These are phyloP conservation scores for Ustilago trichophora DNA, from an alignment of 1,284 basidiomycete genomes.

Conservation along the genomic window DNA sequence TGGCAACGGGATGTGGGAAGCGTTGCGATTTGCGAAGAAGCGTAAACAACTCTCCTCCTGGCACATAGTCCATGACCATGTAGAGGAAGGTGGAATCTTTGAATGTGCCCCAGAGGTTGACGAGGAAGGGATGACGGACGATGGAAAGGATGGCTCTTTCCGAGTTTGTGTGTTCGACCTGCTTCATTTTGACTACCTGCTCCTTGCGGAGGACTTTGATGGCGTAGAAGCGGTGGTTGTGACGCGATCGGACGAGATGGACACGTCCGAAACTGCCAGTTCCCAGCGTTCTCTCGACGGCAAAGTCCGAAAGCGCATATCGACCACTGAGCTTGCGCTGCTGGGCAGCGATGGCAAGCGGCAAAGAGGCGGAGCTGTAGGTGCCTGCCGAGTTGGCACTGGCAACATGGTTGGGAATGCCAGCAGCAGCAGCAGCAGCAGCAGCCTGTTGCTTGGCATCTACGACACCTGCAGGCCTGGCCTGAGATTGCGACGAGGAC, in stretches of 20 bases:
- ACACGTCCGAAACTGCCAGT: slow-evolving; percentile 65
- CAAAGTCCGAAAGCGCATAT: slow-evolving; percentile 63
- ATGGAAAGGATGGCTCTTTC: slow-evolving; percentile 88
- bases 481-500: slow-evolving; percentile 3
- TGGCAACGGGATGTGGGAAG: slow-evolving; percentile 97
- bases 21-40: slow-evolving; percentile 72
- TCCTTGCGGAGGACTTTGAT: slow-evolving; percentile 70
- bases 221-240: slow-evolving; percentile 65
- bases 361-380: slow-evolving; percentile 39
- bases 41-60: slow-evolving; percentile 92
- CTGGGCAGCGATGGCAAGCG: slow-evolving; percentile 43
- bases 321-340: slow-evolving; percentile 60
- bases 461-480: background rate
- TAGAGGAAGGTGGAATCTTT: slow-evolving; percentile 92
- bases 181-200: slow-evolving; percentile 93
- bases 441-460: slow-evolving; percentile 17
- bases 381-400: slow-evolving; percentile 43
- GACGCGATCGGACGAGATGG: slow-evolving; percentile 59
- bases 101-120: slow-evolving; percentile 98
- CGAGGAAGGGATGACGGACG: slow-evolving; percentile 93
- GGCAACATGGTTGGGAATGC: slow-evolving; percentile 13
- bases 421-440: background rate
- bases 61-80: slow-evolving; percentile 99
- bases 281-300: slow-evolving; percentile 60
- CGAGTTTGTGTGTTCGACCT: slow-evolving; percentile 96